phyloP scores from a whole-genome alignment of 306 rosid genomes.

The Pyrus bretschneideri region DNA sequence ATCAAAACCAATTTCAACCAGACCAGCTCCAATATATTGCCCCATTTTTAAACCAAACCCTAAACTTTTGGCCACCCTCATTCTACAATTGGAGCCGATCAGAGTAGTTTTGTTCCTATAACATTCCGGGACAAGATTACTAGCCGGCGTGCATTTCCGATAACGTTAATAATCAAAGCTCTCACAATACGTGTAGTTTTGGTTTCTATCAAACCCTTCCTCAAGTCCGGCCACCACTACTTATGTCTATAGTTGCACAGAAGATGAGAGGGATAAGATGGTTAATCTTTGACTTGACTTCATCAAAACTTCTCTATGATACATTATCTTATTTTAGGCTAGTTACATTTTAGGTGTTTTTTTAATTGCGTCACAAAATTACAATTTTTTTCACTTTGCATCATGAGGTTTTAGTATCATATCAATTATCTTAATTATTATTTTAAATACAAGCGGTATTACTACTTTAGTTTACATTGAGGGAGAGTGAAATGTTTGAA shows the following conservation, averaged over 20 bases:
- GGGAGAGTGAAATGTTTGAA: too few relatives aligned
- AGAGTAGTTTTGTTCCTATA: slow-evolving; percentile 10
- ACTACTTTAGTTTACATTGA: too few relatives aligned
- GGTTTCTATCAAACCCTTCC: slow-evolving; percentile 27
- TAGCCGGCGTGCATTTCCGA: slow-evolving; percentile 15
- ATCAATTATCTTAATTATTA: background rate
- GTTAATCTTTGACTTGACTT: background rate
- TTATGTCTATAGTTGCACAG: slow-evolving; percentile 25
- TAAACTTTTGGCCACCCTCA: background rate
- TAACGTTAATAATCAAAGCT: background rate
- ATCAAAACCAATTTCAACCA: slow-evolving; percentile 18
- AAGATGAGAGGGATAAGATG: slow-evolving; percentile 43
- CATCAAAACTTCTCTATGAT: background rate
- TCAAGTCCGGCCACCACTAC: slow-evolving; percentile 31
- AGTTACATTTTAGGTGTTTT: background rate
- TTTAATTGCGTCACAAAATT: background rate
- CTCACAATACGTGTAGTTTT: slow-evolving; percentile 24
- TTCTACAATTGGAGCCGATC: background rate
- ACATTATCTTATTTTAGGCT: too few relatives aligned
- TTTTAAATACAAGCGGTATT: too few relatives aligned
- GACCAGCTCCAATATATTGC: slow-evolving; percentile 12
- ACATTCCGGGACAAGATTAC: background rate
- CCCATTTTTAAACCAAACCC: background rate
- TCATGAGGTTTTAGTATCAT: background rate
- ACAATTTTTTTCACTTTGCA: background rate